Base-by-base conservation (phyloP, 163 green algal species). In the Chlorella variabilis region DNA sequence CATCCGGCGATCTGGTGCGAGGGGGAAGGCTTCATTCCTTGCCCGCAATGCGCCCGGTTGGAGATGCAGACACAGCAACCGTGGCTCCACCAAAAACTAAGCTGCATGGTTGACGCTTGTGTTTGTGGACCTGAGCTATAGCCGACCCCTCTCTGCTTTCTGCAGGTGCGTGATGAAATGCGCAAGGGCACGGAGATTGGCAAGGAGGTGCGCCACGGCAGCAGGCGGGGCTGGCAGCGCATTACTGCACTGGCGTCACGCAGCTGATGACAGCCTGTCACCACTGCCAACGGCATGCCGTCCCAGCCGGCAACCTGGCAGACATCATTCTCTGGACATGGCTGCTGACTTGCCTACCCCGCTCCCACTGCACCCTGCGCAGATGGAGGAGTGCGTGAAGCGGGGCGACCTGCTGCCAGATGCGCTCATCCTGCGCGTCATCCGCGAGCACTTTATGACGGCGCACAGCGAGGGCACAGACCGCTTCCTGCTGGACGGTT, bases 401-500 rank as follows among this genome's bases (percentile, higher is more conserved):
- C 34, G 70, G 4, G 96, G 96, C 36, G 80, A 95, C 67, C 91
- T 99, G 58, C 80, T 99, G 18, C 91, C 96, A 8, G 96, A 99
- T 78, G 81, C 88, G 0, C 76, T 97, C n/a, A 90, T 98, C 23
- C 74, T 96, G 33, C 81, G 90, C 21, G 83, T 96, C 25, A 73
- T 87, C 2, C 62, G 69, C 4, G 66, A 83, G 18, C 62, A 65
- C 42, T 79, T 91, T 13, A 56, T 67, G 41, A 34, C 27, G 21
- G 58, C 76, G 13, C 38, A 48, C 41, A 78, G 20, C 29, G 41
- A 81, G 29, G 66, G 59, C 42, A 61, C 54, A 29, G 63, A 71
- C 34, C 25, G 92, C 17, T 97, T 98, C 74, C 87, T 99, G 33
- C 86, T 99, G 21, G 96, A 99, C 85, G 96, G 96, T 45, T 99